phyloP scores from a whole-genome alignment of 129 eudicot genomes.

The Flaveria sonorensis region DNA sequence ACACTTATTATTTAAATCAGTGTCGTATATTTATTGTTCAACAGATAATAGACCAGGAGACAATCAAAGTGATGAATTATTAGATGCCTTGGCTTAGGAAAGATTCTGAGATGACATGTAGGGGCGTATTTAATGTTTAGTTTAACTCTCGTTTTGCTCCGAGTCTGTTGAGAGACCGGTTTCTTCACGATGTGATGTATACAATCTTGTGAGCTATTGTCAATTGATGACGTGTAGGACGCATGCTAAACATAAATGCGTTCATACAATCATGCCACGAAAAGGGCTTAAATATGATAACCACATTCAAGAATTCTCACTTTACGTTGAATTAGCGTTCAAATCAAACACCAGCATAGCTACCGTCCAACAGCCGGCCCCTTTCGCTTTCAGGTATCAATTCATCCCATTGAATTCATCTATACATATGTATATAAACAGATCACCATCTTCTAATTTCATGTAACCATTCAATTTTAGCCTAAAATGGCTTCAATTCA shows the following conservation, averaged over 20 bases:
- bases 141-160: too few species aligned
- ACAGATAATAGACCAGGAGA: too few species aligned
- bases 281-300: neutral
- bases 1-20: too few species aligned
- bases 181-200: too few species aligned
- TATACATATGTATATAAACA: constrained; percentile 1
- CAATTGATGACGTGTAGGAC: neutral
- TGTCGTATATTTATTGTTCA: too few species aligned
- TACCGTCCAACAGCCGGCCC: constrained; percentile 35
- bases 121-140: too few species aligned
- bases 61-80: too few species aligned
- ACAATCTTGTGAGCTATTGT: too few species aligned
- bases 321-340: neutral
- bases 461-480: constrained; percentile 13
- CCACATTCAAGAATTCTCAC: too few species aligned
- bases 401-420: constrained; percentile 2
- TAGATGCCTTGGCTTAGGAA: too few species aligned
- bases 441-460: neutral
- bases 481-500: constrained; percentile 24
- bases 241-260: neutral
- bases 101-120: too few species aligned
- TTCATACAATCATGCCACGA: neutral
- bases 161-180: too few species aligned
- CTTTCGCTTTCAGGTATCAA: constrained; percentile 15
- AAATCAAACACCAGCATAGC: neutral